Evolutionary conservation across 164 flowering plant genomes (phyloP).

Genomic region (Chimonanthus praecox): DNA sequence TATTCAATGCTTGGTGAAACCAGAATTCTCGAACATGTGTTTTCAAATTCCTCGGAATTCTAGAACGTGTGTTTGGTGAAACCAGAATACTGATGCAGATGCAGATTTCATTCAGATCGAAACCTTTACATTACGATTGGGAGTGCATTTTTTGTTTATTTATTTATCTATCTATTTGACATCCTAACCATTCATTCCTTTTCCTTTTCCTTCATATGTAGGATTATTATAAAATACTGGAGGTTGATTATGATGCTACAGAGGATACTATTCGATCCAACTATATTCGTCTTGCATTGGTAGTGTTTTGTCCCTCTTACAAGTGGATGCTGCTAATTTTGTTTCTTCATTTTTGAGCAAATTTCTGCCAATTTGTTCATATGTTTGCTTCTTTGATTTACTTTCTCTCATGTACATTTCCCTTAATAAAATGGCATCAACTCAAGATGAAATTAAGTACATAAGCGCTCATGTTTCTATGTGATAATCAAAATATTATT

Average conservation of each 20-base stretch:
- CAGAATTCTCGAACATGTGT: no score
- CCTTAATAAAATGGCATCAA: no score
- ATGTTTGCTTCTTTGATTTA: not conserved
- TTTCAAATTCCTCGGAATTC: no score
- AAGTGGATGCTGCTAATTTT: slow-evolving; percentile 1
- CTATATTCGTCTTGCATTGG: slow-evolving; percentile 88
- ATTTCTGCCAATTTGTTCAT: not conserved
- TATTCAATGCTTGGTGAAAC: no score
- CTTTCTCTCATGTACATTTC: not conserved
- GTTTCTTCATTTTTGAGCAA: not conserved
- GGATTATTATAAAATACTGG: slow-evolving; percentile 79
- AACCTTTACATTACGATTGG: no score
- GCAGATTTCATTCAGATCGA: no score
- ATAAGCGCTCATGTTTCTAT: not conserved
- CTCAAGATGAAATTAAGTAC: not conserved
- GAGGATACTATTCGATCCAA: slow-evolving; percentile 86
- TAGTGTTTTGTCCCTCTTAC: slow-evolving; percentile 15
- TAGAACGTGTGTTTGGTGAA: no score
- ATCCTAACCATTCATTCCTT: no score
- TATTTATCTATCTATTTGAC: no score
- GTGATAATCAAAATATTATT: not conserved
- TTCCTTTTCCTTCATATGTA: slow-evolving; percentile 15
- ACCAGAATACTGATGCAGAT: no score
- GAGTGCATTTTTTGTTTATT: no score
- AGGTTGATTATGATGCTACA: slow-evolving; percentile 77